phyloP scores from a whole-genome alignment of 371 early-diverging fungal species.

The Rhizopus delemar region DNA sequence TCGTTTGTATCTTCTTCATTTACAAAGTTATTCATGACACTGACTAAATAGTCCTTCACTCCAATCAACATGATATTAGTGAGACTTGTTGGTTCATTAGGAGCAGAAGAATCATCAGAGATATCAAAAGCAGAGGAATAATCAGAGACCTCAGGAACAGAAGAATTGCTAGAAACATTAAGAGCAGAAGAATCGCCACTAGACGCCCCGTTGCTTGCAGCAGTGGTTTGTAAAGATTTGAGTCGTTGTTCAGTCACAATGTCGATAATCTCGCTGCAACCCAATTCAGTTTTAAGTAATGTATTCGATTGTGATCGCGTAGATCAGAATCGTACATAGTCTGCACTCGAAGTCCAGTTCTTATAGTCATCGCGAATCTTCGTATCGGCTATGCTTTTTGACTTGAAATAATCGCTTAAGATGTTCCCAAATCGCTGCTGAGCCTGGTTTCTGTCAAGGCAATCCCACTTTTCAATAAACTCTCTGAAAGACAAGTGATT shows the following conservation, averaged over 20 bases:
- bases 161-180: no score
- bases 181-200: no score
- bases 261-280: conserved; percentile 25
- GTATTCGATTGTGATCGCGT: conserved; percentile 18
- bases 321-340: conserved; percentile 28
- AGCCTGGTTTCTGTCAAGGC: conserved; percentile 18
- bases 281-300: conserved; percentile 20
- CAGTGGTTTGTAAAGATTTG: conserved; percentile 24
- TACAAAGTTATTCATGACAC: conserved; percentile 20
- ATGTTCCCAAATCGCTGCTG: conserved; percentile 23
- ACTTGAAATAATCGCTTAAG: conserved; percentile 19
- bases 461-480: conserved; percentile 27
- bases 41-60: conserved; percentile 23
- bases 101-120: conserved; percentile 17
- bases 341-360: conserved; percentile 20
- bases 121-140: no score
- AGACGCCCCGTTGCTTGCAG: conserved; percentile 16
- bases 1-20: conserved; percentile 22
- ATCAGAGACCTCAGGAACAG: no score
- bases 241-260: conserved; percentile 28
- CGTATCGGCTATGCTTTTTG: conserved; percentile 14
- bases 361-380: conserved; percentile 23
- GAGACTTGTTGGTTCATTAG: conserved; percentile 22
- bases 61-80: conserved; percentile 16
- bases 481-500: conserved; percentile 22